These are phyloP conservation scores for Monosporascus sp. DNA, from an alignment of 2,329 filamentous ascomycete species.

Conservation along the genomic window DNA sequence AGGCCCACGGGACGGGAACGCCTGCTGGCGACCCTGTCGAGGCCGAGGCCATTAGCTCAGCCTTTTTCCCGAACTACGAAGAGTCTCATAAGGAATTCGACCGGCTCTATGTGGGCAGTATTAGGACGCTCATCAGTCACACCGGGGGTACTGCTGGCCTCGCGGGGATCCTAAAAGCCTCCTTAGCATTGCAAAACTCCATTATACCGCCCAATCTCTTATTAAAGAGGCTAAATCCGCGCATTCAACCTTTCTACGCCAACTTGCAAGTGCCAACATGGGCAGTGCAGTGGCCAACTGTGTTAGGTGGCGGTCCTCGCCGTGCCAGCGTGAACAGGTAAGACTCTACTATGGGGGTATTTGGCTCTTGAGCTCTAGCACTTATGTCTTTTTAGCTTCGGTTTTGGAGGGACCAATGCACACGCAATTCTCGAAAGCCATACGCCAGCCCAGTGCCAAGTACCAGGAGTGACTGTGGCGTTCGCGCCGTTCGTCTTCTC, in stretches of 20 bases:
- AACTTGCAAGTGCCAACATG: conserved; percentile 10
- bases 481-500: conserved; percentile 13
- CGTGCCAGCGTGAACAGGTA: conserved; percentile 15
- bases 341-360: not conserved
- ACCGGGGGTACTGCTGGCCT: not conserved
- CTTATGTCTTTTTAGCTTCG: conserved; percentile 8
- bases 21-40: not conserved
- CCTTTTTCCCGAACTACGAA: not conserved
- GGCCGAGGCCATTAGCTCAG: not conserved
- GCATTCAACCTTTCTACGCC: conserved; percentile 18
- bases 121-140: not conserved
- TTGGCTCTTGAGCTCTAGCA: not conserved
- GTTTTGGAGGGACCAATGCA: conserved; percentile 21
- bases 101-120: not conserved
- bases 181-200: not conserved
- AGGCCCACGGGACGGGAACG: not conserved
- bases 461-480: not conserved
- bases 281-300: conserved; percentile 11
- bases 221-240: conserved; percentile 25
- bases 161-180: not conserved
- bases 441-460: not conserved
- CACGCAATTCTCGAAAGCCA: conserved; percentile 18
- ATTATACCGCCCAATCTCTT: conserved; percentile 25
- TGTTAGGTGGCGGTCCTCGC: not conserved
- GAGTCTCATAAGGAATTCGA: not conserved